phyloP scores from a whole-genome alignment of 208 protist genomes.

The Leishmania aethiopica region DNA sequence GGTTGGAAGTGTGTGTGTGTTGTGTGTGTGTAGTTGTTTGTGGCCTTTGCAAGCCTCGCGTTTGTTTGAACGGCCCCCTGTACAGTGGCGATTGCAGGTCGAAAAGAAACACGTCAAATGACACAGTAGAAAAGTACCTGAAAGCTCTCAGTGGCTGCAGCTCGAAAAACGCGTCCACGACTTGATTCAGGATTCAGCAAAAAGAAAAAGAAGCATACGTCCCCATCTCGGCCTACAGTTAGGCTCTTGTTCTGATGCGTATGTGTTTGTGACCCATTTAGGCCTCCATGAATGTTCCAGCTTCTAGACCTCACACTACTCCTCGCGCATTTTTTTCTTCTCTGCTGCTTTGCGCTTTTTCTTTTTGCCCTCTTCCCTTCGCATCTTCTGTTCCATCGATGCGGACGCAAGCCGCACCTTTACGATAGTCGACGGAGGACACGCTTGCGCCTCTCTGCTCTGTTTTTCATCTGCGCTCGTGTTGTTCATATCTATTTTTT shows the following conservation, averaged over 20 bases:
- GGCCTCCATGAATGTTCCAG: neutral
- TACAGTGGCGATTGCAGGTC: neutral
- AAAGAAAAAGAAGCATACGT: neutral
- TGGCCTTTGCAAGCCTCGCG: neutral
- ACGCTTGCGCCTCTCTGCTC: slow-evolving; percentile 2
- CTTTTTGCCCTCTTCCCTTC: neutral
- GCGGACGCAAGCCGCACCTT: neutral
- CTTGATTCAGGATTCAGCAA: neutral
- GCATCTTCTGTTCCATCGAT: neutral
- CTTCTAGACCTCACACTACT: neutral
- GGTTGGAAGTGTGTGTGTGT: neutral
- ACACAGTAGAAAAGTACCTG: neutral
- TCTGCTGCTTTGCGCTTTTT: neutral
- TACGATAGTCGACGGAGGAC: neutral
- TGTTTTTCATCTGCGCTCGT: neutral
- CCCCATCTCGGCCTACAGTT: neutral
- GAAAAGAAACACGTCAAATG: neutral
- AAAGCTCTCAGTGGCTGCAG: neutral
- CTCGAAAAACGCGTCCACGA: neutral
- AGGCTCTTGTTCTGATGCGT: neutral
- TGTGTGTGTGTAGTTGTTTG: neutral
- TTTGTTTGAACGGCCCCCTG: neutral
- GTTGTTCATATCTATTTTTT: slow-evolving; percentile 4
- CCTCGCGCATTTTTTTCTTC: slow-evolving; percentile 10
- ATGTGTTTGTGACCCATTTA: neutral